phyloP scores from a whole-genome alignment of 2,329 filamentous ascomycete genomes.

The Phaeoacremonium minimum region DNA sequence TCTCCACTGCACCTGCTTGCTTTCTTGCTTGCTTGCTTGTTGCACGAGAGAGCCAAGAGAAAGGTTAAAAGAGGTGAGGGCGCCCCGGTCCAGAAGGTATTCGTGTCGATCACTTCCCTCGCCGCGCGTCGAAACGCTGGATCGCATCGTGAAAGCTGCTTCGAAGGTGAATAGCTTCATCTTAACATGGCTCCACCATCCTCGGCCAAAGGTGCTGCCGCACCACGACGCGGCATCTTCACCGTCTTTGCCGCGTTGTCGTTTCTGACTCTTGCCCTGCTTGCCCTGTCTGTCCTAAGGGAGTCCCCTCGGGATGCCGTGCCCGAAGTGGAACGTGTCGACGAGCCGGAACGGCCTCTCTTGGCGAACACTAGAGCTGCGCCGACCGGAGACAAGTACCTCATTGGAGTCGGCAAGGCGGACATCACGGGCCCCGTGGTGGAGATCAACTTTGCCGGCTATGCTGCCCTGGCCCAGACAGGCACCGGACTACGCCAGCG shows the following conservation, averaged over 20 bases:
- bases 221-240: slow-evolving; percentile 6
- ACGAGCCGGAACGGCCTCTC: not conserved
- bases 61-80: too few species aligned
- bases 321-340: not conserved
- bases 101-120: not conserved
- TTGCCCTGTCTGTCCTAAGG: slow-evolving; percentile 7
- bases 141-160: not conserved
- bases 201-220: not conserved
- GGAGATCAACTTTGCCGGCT: slow-evolving; percentile 88
- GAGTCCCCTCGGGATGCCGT: not conserved
- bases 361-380: slow-evolving; percentile 12
- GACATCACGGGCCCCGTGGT: slow-evolving; percentile 73
- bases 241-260: slow-evolving; percentile 7
- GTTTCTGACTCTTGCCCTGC: slow-evolving; percentile 6
- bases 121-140: not conserved
- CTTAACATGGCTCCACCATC: slow-evolving; percentile 4
- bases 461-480: slow-evolving; percentile 78
- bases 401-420: slow-evolving; percentile 52
- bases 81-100: too few species aligned
- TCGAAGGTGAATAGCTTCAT: too few species aligned
- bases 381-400: slow-evolving; percentile 34
- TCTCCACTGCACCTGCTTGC: too few species aligned
- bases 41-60: too few species aligned
- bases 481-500: slow-evolving; percentile 84
- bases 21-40: too few species aligned